Evolutionary conservation across 192 early-diverging fungal species (phyloP).

Genomic region (Bifiguratus adelaidae): DNA sequence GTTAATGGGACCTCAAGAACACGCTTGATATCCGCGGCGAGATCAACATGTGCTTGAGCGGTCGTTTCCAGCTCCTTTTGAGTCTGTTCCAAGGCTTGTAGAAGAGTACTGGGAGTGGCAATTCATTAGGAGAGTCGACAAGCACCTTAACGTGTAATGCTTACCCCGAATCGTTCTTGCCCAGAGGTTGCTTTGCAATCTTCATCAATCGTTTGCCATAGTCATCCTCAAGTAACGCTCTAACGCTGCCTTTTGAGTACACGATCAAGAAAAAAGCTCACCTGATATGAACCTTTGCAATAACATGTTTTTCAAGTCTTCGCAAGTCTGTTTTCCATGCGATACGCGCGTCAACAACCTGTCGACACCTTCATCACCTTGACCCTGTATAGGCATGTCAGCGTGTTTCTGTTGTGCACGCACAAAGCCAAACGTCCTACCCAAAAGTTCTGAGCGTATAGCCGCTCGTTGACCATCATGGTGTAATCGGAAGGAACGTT

Average conservation of each 20-base stretch:
- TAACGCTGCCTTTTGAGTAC: not conserved
- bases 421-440: no score
- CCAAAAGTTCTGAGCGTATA: no score
- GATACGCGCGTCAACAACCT: not conserved
- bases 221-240: not conserved
- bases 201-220: not conserved
- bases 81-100: conserved; percentile 41
- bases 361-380: not conserved
- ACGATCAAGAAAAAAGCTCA: not conserved
- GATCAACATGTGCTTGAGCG: conserved; percentile 48
- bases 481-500: not conserved
- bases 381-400: no score
- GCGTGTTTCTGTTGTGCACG: no score
- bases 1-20: conserved; percentile 46
- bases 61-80: conserved; percentile 50
- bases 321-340: not conserved
- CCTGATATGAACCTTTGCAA: not conserved
- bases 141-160: not conserved
- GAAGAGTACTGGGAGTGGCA: conserved; percentile 34
- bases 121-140: not conserved
- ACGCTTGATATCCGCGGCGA: conserved; percentile 48
- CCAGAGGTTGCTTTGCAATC: not conserved
- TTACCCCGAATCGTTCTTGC: not conserved
- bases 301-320: not conserved
- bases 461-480: no score